A percentile compares a stretch with the other conserved stretches of the same genome.
These are phyloP conservation scores for Naumovozyma dairenensis DNA, from an alignment of 805 yeast genomes.

Conservation along the genomic window DNA sequence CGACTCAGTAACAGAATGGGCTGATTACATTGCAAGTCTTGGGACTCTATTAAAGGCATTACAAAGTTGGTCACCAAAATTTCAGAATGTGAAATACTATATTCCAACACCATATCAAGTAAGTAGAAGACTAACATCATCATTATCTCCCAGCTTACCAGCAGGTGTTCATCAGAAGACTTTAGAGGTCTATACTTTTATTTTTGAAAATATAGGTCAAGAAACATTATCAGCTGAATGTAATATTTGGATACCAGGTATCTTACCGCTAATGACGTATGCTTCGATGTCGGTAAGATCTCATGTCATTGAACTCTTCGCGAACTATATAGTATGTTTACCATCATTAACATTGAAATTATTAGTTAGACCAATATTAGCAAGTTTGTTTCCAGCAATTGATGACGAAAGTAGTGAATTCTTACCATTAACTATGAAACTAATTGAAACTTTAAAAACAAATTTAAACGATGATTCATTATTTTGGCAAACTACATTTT, in stretches of 20 bases:
- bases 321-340: constrained; percentile 43
- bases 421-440: constrained; percentile 46
- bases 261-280: constrained; percentile 79
- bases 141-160: constrained; percentile 74
- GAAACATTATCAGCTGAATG: constrained; percentile 46
- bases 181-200: constrained; percentile 59
- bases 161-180: constrained; percentile 94
- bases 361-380: constrained; percentile 57
- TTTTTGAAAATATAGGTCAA: constrained; percentile 55
- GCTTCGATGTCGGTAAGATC: constrained; percentile 88
- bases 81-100: constrained; percentile 35
- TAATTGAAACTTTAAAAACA: constrained; percentile 51
- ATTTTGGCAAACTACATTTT: constrained; percentile 80
- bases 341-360: constrained; percentile 41
- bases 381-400: constrained; percentile 74
- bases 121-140: constrained; percentile 63
- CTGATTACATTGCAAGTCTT: constrained; percentile 87
- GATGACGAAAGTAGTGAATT: constrained; percentile 90
- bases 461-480: constrained; percentile 56
- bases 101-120: constrained; percentile 62
- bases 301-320: constrained; percentile 53
- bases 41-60: constrained; percentile 70
- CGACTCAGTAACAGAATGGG: constrained; percentile 91
- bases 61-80: constrained; percentile 36
- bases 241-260: constrained; percentile 83